Base-by-base conservation (phyloP, 768 basidiomycete species). In the Auricularia sp. region DNA sequence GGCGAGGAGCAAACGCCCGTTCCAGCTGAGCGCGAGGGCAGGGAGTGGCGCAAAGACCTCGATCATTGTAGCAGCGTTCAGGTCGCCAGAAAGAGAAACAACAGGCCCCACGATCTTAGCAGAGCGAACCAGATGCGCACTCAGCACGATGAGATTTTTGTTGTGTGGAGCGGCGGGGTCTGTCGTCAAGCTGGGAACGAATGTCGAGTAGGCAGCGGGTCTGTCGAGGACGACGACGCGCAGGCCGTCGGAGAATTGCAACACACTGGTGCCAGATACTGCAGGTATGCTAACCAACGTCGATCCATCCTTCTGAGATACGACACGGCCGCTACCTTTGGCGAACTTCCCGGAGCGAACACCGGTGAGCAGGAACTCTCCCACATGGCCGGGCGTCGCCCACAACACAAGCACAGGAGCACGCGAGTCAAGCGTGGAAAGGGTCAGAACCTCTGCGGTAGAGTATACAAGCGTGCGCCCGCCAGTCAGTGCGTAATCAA, bases 41-140 rank as follows among this genome's bases (percentile, higher is more conserved):
- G 69, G 53, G 2, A 74, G 53, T 10, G 81, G 79, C 2, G 77
- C 80, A 63, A 83, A 67, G 59, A 79, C 73, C 67, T 81, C 79
- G 29, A 82, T 68, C 4, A 72, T 64, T 1, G 82, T 83, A 3
- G 79, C 79, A 21, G 77, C 79, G 66, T 81, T 79, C 42, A 79
- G 67, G 68, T 84, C 83, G 12, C 83, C 82, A 33, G 56, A n/a
- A 7, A 59, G 29, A 10, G 56, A 21, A 14, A 59, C 56, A 18
- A 59, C 56, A 23, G 14, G 29, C 10, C 23, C 29, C 21, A n/a
- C 23, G 29, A 59, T 29, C 56, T 59, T 59, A 8, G 56, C 56
- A 14, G 56, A 59, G 18, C 56, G 56, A 6, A 59, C 56, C 23
- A 59, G 29, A 23, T 35, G 23, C 56, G 56, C 16, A 35, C 56